phyloP scores from a whole-genome alignment of 768 basidiomycete genomes.

The Dendrothele bispora region DNA sequence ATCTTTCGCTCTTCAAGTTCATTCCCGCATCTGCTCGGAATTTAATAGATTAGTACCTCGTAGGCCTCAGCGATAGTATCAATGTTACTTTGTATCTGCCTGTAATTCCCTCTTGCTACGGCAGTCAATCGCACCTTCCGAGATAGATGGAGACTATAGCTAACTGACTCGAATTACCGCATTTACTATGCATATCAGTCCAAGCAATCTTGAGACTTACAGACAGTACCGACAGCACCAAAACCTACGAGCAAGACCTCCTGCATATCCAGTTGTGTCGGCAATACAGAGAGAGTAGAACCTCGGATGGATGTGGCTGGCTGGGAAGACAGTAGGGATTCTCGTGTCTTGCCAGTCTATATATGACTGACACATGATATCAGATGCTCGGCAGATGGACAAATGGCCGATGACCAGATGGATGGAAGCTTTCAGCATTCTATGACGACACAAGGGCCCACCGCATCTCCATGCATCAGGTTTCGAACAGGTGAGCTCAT shows the following conservation, averaged over 20 bases:
- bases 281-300: too few species aligned
- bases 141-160: slow-evolving; percentile 33
- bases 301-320: too few species aligned
- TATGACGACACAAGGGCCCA: too few species aligned
- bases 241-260: slow-evolving; percentile 61
- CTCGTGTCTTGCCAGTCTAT: too few species aligned
- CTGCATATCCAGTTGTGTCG: too few species aligned
- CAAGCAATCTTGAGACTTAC: slow-evolving; percentile 32
- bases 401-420: too few species aligned
- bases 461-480: too few species aligned
- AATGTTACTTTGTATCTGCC: slow-evolving; percentile 44
- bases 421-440: too few species aligned
- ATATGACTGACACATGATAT: too few species aligned
- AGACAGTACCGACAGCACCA: slow-evolving; percentile 66
- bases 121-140: slow-evolving; percentile 65
- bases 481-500: too few species aligned
- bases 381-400: too few species aligned
- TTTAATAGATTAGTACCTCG: neutral
- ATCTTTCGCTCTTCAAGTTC: slow-evolving; percentile 56
- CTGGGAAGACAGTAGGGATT: too few species aligned
- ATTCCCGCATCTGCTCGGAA: slow-evolving; percentile 51
- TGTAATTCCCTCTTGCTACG: slow-evolving; percentile 74
- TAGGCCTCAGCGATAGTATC: neutral
- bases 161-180: neutral
- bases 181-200: neutral